Evolutionary conservation across 345 rosid species (phyloP).

Genomic region (sweet orange (Citrus sinensis)): DNA sequence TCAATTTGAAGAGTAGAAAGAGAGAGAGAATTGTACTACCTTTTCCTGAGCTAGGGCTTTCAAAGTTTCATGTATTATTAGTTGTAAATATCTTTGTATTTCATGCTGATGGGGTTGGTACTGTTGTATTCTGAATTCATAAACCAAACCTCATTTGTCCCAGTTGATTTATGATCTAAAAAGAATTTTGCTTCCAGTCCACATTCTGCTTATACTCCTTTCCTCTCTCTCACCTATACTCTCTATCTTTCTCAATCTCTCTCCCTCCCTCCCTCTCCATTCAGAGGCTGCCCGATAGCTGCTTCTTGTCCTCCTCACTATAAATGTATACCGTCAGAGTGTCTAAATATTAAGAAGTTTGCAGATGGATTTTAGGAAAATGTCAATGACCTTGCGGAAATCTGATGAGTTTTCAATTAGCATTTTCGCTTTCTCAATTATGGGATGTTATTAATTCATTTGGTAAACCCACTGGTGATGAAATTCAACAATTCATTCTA

Average conservation of each 20-base stretch:
- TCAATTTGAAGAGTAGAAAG: slow-evolving; percentile 22
- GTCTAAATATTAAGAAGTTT: background rate
- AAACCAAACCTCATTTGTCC: background rate
- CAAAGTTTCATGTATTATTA: slow-evolving; percentile 17
- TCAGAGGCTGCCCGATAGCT: background rate
- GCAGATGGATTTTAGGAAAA: background rate
- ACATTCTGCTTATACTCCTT: background rate
- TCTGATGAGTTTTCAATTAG: background rate
- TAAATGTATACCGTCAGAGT: background rate
- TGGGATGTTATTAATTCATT: too few relatives aligned
- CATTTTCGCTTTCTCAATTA: background rate
- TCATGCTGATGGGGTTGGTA: slow-evolving; percentile 9
- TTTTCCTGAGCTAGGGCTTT: background rate
- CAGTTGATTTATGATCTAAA: background rate
- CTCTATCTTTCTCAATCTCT: background rate
- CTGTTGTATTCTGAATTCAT: slow-evolving; percentile 8
- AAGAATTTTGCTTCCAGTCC: background rate
- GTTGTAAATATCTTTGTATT: slow-evolving; percentile 23
- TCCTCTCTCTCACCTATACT: background rate
- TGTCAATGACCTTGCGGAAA: background rate
- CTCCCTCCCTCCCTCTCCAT: background rate
- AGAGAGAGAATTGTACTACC: background rate
- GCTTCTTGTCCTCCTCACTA: background rate
- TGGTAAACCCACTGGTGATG: too few relatives aligned
- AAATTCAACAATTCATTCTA: too few relatives aligned